A percentile compares a stretch with the other conserved stretches of the same genome.
phyloP scores from a whole-genome alignment of 2,329 filamentous ascomycete species.

The Ophiostoma sp. region DNA sequence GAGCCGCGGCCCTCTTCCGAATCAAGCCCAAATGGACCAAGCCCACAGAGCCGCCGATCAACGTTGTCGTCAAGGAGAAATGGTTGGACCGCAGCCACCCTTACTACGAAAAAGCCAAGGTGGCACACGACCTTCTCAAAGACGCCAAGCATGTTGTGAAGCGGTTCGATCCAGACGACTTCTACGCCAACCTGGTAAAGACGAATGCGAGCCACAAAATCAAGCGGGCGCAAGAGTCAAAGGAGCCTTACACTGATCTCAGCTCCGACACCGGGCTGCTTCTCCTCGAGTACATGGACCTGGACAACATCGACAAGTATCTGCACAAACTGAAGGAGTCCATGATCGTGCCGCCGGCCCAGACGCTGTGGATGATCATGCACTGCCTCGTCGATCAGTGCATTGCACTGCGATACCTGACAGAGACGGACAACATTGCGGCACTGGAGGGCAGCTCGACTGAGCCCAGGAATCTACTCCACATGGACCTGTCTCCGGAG shows the following conservation, averaged over 20 bases:
- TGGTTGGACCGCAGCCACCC: background rate
- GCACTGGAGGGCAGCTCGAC: background rate
- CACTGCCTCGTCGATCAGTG: constrained; percentile 11
- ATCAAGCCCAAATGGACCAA: background rate
- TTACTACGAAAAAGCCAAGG: background rate
- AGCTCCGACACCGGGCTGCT: background rate
- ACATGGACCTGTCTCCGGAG: constrained; percentile 24
- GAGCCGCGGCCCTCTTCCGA: background rate
- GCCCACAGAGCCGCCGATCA: too few species aligned
- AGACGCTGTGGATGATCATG: constrained; percentile 9
- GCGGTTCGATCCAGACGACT: background rate
- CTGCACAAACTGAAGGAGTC: background rate
- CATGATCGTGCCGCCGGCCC: background rate
- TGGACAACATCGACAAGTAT: constrained; percentile 8
- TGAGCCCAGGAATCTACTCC: background rate
- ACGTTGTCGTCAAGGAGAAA: background rate
- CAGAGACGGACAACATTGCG: background rate
- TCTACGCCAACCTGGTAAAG: background rate
- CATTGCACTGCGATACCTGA: background rate
- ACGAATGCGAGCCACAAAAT: background rate
- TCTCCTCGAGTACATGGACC: constrained; percentile 11
- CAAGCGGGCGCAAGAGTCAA: background rate
- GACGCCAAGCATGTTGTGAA: background rate
- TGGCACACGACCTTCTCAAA: background rate
- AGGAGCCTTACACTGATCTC: background rate